Evolutionary conservation across 139 green algal genomes (phyloP), one percentile per base, ranked within the genome.

Genomic region (Chlorokybus atmophyticus): DNA sequence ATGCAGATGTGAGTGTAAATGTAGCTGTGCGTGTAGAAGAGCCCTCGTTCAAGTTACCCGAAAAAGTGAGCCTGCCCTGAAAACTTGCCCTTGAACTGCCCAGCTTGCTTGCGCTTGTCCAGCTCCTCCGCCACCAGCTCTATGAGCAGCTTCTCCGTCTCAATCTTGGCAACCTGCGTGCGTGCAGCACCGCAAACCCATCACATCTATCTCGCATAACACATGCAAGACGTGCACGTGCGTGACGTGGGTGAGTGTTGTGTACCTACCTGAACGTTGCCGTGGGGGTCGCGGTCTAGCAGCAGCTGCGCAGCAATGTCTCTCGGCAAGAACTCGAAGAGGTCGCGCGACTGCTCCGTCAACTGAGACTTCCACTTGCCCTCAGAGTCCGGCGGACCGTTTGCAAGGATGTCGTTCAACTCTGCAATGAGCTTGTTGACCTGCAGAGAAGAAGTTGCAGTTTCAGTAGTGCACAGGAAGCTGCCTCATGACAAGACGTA

Each of bases 141-240:
- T 21, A 75, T 61, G n/a, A 85, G 21, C 51, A 85, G 74, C 57
- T 70, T 62, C 70, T 85, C 78, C 0, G 71, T 85, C 53, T 75
- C 63, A 10, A 78, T 77, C 28, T 50, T 44, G 17, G 67, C 32
- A 41, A 79, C 29, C 41, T 59, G 59, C 23, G n/a, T n/a, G n/a
- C n/a, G n/a, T n/a, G n/a, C n/a, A n/a, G n/a, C n/a, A n/a, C n/a
- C n/a, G n/a, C n/a, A n/a, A n/a, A n/a, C n/a, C n/a, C n/a, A n/a
- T n/a, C n/a, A n/a, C n/a, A n/a, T n/a, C n/a, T n/a, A n/a, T n/a
- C n/a, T n/a, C n/a, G n/a, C n/a, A n/a, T n/a, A n/a, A n/a, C n/a
- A n/a, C n/a, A n/a, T n/a, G n/a, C n/a, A n/a, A n/a, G n/a, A n/a
- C n/a, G n/a, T n/a, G n/a, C n/a, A n/a, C n/a, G n/a, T n/a, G n/a